These are phyloP conservation scores for Hyphopichia fennica DNA, from an alignment of 1,139 yeast genomes.

Conservation along the genomic window DNA sequence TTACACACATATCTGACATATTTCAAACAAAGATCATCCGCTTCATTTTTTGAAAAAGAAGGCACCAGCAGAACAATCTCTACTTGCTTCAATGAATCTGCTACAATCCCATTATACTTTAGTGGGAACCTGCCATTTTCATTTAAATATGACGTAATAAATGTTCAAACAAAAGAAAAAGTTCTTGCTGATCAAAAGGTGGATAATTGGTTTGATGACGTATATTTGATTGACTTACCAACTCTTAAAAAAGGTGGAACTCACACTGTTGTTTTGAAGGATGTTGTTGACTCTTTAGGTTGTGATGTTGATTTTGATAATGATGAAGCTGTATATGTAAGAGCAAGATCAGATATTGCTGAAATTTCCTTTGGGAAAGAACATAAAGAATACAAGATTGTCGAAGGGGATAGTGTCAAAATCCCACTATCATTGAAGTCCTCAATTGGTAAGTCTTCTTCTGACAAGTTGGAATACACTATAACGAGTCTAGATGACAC, in stretches of 20 bases:
- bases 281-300: constrained; percentile 69
- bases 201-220: constrained; percentile 38
- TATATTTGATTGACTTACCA: constrained; percentile 52
- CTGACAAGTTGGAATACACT: constrained; percentile 29
- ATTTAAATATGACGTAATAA: constrained; percentile 55
- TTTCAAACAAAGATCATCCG: constrained; percentile 50
- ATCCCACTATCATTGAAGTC: constrained; percentile 56
- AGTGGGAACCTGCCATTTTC: constrained; percentile 80
- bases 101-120: constrained; percentile 53
- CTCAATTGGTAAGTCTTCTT: constrained; percentile 22
- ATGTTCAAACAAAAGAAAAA: constrained; percentile 26
- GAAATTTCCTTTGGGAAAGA: constrained; percentile 20
- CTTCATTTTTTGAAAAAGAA: constrained; percentile 26
- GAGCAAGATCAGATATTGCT: constrained; percentile 70
- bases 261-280: constrained; percentile 59
- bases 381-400: constrained; percentile 36
- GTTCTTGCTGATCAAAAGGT: constrained; percentile 46
- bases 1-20: constrained; percentile 51
- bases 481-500: constrained; percentile 18
- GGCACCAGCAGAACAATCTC: constrained; percentile 15
- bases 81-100: constrained; percentile 43
- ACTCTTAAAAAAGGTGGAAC: constrained; percentile 64
- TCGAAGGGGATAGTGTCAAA: constrained; percentile 59
- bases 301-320: constrained; percentile 63
- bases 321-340: constrained; percentile 57